Conservation (phyloP, 2,329 filamentous ascomycete species). For the Neonectria faginata region DNA sequence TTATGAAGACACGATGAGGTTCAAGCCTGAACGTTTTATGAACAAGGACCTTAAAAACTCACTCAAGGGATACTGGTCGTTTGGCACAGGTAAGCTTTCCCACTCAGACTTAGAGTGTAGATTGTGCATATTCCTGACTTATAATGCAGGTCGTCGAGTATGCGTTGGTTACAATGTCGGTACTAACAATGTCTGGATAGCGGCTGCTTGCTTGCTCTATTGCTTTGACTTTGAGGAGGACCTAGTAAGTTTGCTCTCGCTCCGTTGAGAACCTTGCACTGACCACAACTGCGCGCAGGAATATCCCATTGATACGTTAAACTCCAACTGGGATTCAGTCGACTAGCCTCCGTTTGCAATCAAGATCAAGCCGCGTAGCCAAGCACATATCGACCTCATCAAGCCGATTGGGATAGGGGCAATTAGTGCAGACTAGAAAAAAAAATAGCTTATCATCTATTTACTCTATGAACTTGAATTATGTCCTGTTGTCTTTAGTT, state of each 20-base stretch:
- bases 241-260: background rate
- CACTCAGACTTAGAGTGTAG: background rate
- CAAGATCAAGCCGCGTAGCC: conserved; percentile 6
- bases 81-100: background rate
- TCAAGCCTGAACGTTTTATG: background rate
- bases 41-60: background rate
- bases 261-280: background rate
- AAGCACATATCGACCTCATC: background rate
- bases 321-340: background rate
- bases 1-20: background rate
- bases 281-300: background rate
- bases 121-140: background rate
- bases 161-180: conserved; percentile 17
- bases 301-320: conserved; percentile 1
- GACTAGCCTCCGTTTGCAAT: conserved; percentile 1
- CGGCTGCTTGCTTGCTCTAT: conserved; percentile 5
- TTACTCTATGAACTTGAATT: too few relatives aligned
- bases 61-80: conserved; percentile 1
- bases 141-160: conserved; percentile 4
- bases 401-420: conserved; percentile 1
- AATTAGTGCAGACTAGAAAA: background rate
- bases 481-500: too few relatives aligned
- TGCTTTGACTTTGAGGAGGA: conserved; percentile 10
- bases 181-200: conserved; percentile 8
- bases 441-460: background rate